Base-by-base conservation (phyloP, 306 rosid species). In the Gastrolobium villosum region DNA sequence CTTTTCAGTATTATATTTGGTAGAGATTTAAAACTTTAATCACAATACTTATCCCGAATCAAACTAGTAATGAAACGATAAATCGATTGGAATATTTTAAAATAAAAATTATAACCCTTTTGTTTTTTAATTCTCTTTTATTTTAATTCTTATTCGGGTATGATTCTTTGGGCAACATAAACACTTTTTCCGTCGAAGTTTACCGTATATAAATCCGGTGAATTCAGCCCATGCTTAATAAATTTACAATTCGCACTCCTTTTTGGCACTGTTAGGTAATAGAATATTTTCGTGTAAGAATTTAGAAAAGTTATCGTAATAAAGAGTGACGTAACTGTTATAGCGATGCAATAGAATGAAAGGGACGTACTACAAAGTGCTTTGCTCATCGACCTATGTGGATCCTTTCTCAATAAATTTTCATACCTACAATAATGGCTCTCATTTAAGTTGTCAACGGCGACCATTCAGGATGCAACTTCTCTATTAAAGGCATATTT, bases 191-290 rank as follows among this genome's bases (percentile, higher is more conserved):
- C 57, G 69, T 64, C 82, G 75, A 34, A 59, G 68, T 53, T 62
- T 70, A 46, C 73, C 28, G 3, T 74, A 15, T 56, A 13, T 69
- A 41, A 65, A 70, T 75, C 28, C 20, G 13, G 55, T 72, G 67
- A 82, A 70, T 82, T 76, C 46, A 77, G 73, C 39, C 81, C 82
- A 86, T 82, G 84, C 89, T 75, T 69, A 70, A 62, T 53, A 52
- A 62, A 70, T 76, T 32, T 57, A 75, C n/a, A 32, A 5, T 34
- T 49, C 10, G 6, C 10, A 41, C 5, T 56, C 14, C 39, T 45
- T 70, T 71, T 36, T 82, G 56, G 70, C 70, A 77, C 63, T 10
- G 74, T 26, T 6, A 70, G 41, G 75, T 71, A 64, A 31, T 52
- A 73, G 82, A 82, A 76, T 70, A 55, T 71, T 78, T 56, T 70